These are phyloP conservation scores for Termitomyces sp. DNA, from an alignment of 768 basidiomycete genomes.

Conservation along the genomic window DNA sequence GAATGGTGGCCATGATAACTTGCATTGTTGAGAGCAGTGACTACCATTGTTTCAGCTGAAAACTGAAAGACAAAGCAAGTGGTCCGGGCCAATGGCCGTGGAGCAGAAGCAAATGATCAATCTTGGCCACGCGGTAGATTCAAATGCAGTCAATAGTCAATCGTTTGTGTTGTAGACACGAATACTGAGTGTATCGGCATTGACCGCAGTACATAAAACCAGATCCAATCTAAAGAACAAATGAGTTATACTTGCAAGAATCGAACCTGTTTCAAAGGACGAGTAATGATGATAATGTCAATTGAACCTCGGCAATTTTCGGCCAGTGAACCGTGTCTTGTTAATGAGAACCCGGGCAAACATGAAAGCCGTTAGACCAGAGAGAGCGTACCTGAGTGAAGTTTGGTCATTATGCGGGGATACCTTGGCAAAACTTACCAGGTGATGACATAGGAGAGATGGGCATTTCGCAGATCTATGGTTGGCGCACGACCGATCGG, in stretches of 20 bases:
- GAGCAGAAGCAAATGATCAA: neutral
- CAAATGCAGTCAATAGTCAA: neutral
- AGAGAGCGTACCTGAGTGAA: constrained; percentile 78
- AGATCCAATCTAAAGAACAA: constrained; percentile 9
- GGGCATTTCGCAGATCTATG: constrained; percentile 89
- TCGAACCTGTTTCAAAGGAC: neutral
- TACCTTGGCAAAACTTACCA: constrained; percentile 53
- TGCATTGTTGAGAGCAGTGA: constrained; percentile 1
- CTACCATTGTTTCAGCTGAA: neutral
- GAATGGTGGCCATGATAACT: constrained; percentile 1
- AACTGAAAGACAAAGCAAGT: neutral
- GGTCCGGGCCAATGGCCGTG: neutral
- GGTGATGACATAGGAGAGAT: constrained; percentile 92
- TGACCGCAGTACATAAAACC: neutral
- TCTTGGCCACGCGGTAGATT: neutral
- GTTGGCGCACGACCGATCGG: constrained; percentile 83
- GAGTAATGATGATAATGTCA: constrained; percentile 10
- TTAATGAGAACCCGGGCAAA: constrained; percentile 65
- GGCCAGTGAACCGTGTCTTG: constrained; percentile 47
- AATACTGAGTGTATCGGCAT: neutral
- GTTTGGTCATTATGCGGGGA: neutral
- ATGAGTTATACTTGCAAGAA: neutral
- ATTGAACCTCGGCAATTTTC: constrained; percentile 56
- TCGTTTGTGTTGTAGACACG: neutral
- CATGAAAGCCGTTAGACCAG: constrained; percentile 82